Evolutionary conservation across 805 yeast species (phyloP), one percentile per base, ranked within the genome.

Genomic region (Ogataea pilisensis): DNA sequence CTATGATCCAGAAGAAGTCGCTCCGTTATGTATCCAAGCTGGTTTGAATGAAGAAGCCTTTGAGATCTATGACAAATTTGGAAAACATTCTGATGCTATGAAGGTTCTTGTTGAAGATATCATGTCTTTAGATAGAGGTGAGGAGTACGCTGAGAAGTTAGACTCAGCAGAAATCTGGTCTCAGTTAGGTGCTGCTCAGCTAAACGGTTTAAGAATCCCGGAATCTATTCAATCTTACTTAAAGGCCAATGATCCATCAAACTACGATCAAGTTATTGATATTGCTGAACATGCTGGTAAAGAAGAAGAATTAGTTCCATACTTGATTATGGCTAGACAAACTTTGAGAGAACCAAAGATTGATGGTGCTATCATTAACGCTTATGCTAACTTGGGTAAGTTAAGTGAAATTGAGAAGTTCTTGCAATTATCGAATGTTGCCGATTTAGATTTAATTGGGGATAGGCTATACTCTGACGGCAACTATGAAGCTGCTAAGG

Each of bases 241-340:
- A 56, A 85, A 80, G 56, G 96, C 98, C 31, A 80, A 84, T 56
- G 95, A 91, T 63, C 93, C 98, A 44, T 76, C 85, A 39, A 88
- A 93, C 70, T 93, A 73, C 59, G 87, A 80, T 42, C 88, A 85
- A 55, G 96, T 91, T 34, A 91, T 93, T 65, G 98, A 93, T 55
- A 85, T 89, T 54, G 79, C 98, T 35, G 95, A 90, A 60, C 95
- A 86, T 57, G 95, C 96, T 27, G 98, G 96, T 49, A 91, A 90
- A 63, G 95, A 82, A 62, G 97, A 91, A 57, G 98, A 93, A 65
- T 78, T 93, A 53, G 72, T 91, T 53, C 81, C 85, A 50, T 93
- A 78, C 68, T 75, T 93, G 66, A 72, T 76, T 49, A 88, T 89
- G 95, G 96, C 99, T 13, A 84, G 99, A 69, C 78, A 82, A 60